Base-by-base conservation (phyloP, 164 flowering plant species). In the Berberis vulgaris region DNA sequence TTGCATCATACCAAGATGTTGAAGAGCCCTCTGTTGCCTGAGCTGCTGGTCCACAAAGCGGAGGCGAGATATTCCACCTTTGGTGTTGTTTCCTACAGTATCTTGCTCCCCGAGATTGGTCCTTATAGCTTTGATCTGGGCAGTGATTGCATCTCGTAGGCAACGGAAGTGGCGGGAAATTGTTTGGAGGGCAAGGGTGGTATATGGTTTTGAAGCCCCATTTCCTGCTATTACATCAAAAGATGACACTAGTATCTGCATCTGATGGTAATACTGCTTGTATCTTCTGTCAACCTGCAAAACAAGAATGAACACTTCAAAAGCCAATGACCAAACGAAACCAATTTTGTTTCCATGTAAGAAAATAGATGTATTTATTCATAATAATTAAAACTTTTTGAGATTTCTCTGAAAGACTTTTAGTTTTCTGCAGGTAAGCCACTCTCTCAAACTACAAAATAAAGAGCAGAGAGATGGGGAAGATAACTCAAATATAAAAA, bases 101-200 rank as follows among this genome's bases (percentile, higher is more conserved):
- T 84, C 91, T 70, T 78, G 81, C 74, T 88, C 97, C 55, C 98
- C 96, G 8, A 90, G 85, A 68, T 70, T 81, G 72, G 65, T 81
- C 49, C 75, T 72, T 5, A 75, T 70, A 2, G 62, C 81, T 65
- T 68, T 84, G 62, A 90, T 82, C 68, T 88, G 96, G 49, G 68
- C 74, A 59, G 54, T 78, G 45, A 90, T 87, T 56, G 89, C 83
- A 81, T 90, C 95, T 54, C 83, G 84, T 73, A 93, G 65, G 66
- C 85, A 75, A 54, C 97, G 86, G 71, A 93, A 93, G 65, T 90
- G 97, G 12, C 83, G 77, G 54, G 98, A 88, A 42, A 90, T 90
- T 61, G 89, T 81, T 64, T 80, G 79, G n/a, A 78, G 84, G 45
- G 97, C 92, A 65, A 93, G 84, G 46, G 81, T 82, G 1, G 94